These are phyloP conservation scores for Cylindrodendrum hubeiense DNA, from an alignment of 2,329 filamentous ascomycete species.

Conservation along the genomic window DNA sequence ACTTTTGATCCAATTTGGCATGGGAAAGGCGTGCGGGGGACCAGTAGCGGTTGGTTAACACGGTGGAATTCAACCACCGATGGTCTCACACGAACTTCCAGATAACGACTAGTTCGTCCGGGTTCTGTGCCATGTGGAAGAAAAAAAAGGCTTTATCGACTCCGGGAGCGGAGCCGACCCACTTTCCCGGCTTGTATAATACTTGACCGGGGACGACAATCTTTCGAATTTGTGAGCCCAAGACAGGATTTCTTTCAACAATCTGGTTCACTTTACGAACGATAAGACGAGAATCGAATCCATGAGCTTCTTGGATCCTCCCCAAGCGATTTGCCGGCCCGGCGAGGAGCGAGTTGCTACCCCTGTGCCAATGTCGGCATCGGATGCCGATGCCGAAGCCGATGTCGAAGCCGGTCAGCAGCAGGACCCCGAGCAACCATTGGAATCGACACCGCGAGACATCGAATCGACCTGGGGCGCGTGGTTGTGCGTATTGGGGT, in stretches of 20 bases:
- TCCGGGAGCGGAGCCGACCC: slow-evolving; percentile 25
- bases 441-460: slow-evolving; percentile 23
- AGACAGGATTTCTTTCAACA: neutral
- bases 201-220: neutral
- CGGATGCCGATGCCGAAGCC: slow-evolving; percentile 28
- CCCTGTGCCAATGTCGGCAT: slow-evolving; percentile 20
- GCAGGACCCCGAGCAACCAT: slow-evolving; percentile 29
- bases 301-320: neutral
- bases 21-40: slow-evolving; percentile 16
- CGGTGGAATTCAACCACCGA: neutral
- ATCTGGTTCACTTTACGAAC: neutral
- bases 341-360: neutral
- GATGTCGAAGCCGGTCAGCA: slow-evolving; percentile 24
- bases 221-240: neutral
- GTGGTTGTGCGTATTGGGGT: slow-evolving; percentile 42
- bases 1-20: neutral
- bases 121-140: slow-evolving; percentile 12
- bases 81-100: neutral
- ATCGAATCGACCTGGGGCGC: slow-evolving; percentile 34
- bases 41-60: neutral
- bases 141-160: slow-evolving; percentile 6
- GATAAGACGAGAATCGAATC: neutral
- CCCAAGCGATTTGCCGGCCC: neutral
- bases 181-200: slow-evolving; percentile 18
- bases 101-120: slow-evolving; percentile 12